phyloP scores from a whole-genome alignment of 208 protist species.

The Leptomonas seymouri region DNA sequence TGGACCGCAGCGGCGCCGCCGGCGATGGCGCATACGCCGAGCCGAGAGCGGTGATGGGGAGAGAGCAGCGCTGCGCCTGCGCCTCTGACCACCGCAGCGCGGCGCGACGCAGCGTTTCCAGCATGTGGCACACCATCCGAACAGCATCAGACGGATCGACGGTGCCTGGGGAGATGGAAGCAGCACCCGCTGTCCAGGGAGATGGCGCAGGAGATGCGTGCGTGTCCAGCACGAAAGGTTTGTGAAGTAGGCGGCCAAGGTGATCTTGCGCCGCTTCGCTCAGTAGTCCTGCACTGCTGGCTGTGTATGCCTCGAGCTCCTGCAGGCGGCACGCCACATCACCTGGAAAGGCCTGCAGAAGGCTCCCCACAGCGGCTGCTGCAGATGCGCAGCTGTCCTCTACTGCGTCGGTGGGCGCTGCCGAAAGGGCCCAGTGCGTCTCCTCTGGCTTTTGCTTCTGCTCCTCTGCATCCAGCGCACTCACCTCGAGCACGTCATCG shows the following conservation, averaged over 20 bases:
- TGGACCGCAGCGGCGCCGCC: conserved; percentile 13
- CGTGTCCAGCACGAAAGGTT: neutral
- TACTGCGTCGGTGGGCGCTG: neutral
- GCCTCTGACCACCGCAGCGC: conserved; percentile 10
- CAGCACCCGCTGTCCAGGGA: too few species aligned
- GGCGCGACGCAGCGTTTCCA: conserved; percentile 34
- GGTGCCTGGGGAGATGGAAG: neutral
- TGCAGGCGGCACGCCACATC: conserved; percentile 1
- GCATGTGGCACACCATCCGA: conserved; percentile 7
- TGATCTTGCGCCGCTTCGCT: neutral
- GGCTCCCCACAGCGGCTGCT: neutral
- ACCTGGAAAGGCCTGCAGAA: neutral
- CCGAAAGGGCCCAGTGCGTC: neutral
- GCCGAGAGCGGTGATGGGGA: conserved; percentile 14
- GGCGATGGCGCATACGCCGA: conserved; percentile 13
- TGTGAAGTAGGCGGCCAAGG: neutral
- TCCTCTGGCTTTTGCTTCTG: neutral
- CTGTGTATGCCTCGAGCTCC: neutral
- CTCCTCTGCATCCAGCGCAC: conserved; percentile 5
- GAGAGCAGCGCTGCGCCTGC: conserved; percentile 2
- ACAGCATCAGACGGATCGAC: neutral
- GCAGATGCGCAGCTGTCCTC: neutral
- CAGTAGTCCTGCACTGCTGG: neutral
- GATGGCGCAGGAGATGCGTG: neutral
- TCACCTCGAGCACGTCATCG: conserved; percentile 10